phyloP scores from a whole-genome alignment of 768 basidiomycete genomes.

The Lentinula boryana region DNA sequence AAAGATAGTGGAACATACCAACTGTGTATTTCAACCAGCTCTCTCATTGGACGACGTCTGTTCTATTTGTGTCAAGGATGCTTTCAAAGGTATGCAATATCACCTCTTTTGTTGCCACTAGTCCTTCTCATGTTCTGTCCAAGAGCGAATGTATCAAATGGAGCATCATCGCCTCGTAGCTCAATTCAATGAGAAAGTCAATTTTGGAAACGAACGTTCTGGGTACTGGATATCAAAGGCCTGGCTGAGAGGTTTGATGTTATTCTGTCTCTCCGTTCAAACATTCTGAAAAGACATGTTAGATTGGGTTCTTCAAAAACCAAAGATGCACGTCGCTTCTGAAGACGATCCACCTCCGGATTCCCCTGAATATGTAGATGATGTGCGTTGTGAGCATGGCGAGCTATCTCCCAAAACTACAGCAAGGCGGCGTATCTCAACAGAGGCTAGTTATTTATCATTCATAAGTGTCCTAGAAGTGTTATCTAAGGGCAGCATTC shows the following conservation, averaged over 20 bases:
- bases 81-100: constrained; percentile 46
- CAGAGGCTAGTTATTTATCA: constrained; percentile 33
- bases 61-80: constrained; percentile 44
- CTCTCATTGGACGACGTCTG: constrained; percentile 53
- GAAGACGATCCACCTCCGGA: constrained; percentile 66
- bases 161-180: constrained; percentile 60
- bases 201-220: constrained; percentile 25
- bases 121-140: constrained; percentile 1
- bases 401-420: constrained; percentile 48
- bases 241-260: constrained; percentile 64
- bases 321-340: constrained; percentile 66
- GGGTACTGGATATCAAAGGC: constrained; percentile 73
- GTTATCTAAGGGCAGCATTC: neutral
- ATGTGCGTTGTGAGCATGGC: constrained; percentile 74
- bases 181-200: constrained; percentile 45
- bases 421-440: constrained; percentile 57
- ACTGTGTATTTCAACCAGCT: constrained; percentile 42
- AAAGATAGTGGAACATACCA: constrained; percentile 35
- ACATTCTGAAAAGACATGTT: constrained; percentile 1
- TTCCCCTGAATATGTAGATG: constrained; percentile 41
- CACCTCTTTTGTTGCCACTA: neutral
- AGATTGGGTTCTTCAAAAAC: constrained; percentile 74
- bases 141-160: constrained; percentile 65
- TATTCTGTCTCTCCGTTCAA: neutral
- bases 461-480: neutral